phyloP scores from a whole-genome alignment of 805 yeast species.

The Kodamaea fukazawae region DNA sequence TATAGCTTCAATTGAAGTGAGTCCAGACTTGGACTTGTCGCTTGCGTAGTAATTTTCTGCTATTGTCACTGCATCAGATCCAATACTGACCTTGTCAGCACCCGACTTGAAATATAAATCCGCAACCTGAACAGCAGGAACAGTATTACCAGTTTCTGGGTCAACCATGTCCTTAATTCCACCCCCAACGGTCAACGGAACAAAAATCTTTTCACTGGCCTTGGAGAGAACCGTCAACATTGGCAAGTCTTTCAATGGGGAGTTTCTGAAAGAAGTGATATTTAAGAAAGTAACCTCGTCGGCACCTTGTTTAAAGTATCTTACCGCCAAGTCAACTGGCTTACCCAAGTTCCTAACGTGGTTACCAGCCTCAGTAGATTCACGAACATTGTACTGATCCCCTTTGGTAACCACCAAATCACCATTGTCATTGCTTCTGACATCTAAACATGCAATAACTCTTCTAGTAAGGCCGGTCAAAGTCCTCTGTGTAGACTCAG shows the following conservation, averaged over 20 bases:
- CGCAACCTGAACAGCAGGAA: conserved; percentile 90
- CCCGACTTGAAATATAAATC: conserved; percentile 90
- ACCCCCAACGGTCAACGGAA: conserved; percentile 97
- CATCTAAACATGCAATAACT: conserved; percentile 94
- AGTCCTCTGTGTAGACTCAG: conserved; percentile 13
- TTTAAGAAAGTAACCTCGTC: conserved; percentile 95
- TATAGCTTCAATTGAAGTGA: conserved; percentile 88
- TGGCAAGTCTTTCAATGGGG: conserved; percentile 90
- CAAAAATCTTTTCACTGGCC: conserved; percentile 89
- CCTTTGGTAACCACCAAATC: conserved; percentile 98
- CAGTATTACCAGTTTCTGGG: conserved; percentile 67
- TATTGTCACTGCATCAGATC: conserved; percentile 93
- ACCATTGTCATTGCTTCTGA: conserved; percentile 91
- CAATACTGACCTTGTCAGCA: conserved; percentile 97
- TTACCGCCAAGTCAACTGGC: conserved; percentile 91
- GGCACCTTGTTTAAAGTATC: conserved; percentile 91
- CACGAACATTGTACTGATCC: conserved; percentile 96
- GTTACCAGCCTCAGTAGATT: conserved; percentile 42
- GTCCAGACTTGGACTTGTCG: conserved; percentile 62
- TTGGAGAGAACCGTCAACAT: conserved; percentile 84
- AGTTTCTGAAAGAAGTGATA: conserved; percentile 92
- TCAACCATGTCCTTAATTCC: conserved; percentile 91
- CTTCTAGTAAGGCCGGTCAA: conserved; percentile 79
- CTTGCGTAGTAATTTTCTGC: conserved; percentile 76
- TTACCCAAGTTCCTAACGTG: conserved; percentile 92